These are phyloP conservation scores for Trebouxia sp. DNA, from an alignment of 139 green algal genomes.

Conservation along the genomic window DNA sequence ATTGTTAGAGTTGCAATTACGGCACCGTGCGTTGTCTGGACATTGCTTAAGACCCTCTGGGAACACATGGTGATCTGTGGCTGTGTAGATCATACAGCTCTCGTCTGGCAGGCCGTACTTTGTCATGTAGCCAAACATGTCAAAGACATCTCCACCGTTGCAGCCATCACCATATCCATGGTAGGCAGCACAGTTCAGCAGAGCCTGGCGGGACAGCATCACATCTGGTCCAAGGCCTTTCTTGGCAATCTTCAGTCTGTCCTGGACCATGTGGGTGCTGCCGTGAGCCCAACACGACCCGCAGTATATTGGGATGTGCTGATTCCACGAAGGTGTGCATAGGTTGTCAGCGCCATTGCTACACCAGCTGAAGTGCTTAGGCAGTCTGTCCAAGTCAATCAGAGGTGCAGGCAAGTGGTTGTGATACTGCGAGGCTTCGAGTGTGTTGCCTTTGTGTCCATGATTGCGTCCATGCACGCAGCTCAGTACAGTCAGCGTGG, in stretches of 20 bases:
- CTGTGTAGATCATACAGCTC: slow-evolving; percentile 48
- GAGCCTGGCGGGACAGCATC: slow-evolving; percentile 57
- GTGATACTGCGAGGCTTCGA: background rate
- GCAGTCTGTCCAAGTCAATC: slow-evolving; percentile 33
- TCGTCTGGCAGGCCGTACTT: slow-evolving; percentile 64
- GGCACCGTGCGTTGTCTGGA: slow-evolving; percentile 49
- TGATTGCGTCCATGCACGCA: background rate
- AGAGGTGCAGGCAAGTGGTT: slow-evolving; percentile 30
- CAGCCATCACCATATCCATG: slow-evolving; percentile 54
- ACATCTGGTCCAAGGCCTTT: slow-evolving; percentile 54
- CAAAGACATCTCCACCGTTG: slow-evolving; percentile 59
- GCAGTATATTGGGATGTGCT: slow-evolving; percentile 60
- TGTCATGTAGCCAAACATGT: slow-evolving; percentile 61
- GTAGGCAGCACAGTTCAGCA: slow-evolving; percentile 66
- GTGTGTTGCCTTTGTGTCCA: background rate
- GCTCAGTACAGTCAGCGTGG: background rate
- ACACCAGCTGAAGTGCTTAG: slow-evolving; percentile 42
- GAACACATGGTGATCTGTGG: slow-evolving; percentile 59
- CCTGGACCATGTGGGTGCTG: slow-evolving; percentile 52
- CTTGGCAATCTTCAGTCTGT: slow-evolving; percentile 61
- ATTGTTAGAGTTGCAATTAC: slow-evolving; percentile 63
- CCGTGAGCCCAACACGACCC: slow-evolving; percentile 66
- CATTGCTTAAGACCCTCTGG: slow-evolving; percentile 41
- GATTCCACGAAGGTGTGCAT: slow-evolving; percentile 28
- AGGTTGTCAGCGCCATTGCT: slow-evolving; percentile 12